Base-by-base conservation (phyloP, 2,329 filamentous ascomycete species). In the Fusarium anthophilum region DNA sequence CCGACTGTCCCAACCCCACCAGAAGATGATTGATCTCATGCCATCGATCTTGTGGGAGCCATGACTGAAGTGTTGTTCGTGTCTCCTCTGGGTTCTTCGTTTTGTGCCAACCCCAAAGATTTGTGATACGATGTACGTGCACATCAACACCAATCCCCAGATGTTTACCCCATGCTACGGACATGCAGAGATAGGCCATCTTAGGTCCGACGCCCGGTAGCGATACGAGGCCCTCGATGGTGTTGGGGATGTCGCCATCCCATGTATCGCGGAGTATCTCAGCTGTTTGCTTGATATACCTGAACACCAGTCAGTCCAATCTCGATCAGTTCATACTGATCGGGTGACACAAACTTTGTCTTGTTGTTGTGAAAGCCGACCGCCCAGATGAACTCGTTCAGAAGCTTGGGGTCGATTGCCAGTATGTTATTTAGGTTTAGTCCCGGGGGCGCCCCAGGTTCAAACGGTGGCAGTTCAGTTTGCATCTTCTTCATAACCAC, bases 281-380 rank as follows among this genome's bases (percentile, higher is more conserved):
- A 8, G 94, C 94, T 2, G 93, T 87, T 64, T 91, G 87, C 81
- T 96, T 94, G 80, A 97, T 92, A 80, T 88, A 89, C 69, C 85
- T 87, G 56, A 35, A 39, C 24, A 56, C 26, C 30, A 35, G 72
- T 79, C 45, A 80, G 77, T 51, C 50, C 44, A 55, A 37, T 48
- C 35, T 32, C 44, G 45, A 35, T 54, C n/a, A 48, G 10, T 43
- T 37, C 18, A 32, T 45, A 38, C 30, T 35, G 43, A 67, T 55
- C 30, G 24, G 64, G 64, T 45, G 61, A 55, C 38, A 69, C 76
- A 47, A 66, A 83, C 83, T 91, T 93, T 6, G 95, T 96, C 85
- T 98, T 98, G 83, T 95, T 95, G 80, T 97, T 98, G 85, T 98
- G 95, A 81, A 98, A 98, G 32, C 95, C 95, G 45, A 98, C 95